Conservation (phyloP, 805 yeast genomes). For the Limtongia smithiae region DNA sequence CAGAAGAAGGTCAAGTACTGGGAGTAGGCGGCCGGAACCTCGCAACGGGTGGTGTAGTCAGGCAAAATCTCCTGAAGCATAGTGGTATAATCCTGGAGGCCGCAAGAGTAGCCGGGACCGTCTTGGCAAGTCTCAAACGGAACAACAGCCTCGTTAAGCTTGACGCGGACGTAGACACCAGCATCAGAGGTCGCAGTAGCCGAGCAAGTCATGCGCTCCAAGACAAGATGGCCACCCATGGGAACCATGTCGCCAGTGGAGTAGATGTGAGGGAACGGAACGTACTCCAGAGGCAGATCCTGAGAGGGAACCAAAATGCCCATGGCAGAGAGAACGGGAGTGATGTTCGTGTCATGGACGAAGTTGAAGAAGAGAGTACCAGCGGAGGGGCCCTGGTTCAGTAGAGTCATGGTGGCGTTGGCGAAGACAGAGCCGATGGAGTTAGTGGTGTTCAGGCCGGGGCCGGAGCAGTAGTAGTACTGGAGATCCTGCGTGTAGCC, state of each 20-base stretch:
- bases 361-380: constrained; percentile 46
- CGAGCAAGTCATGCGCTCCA: constrained; percentile 50
- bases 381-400: constrained; percentile 41
- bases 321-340: constrained; percentile 47
- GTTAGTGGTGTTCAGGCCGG: constrained; percentile 45
- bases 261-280: constrained; percentile 49
- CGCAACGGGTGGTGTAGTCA: constrained; percentile 21
- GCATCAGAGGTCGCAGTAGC: constrained; percentile 31
- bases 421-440: constrained; percentile 46
- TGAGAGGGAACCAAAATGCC: constrained; percentile 45
- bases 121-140: constrained; percentile 48
- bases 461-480: constrained; percentile 49
- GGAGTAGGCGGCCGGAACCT: constrained; percentile 27
- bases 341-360: constrained; percentile 56
- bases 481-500: constrained; percentile 44
- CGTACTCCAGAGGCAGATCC: constrained; percentile 44
- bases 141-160: constrained; percentile 53
- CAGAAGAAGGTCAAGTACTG: constrained; percentile 31
- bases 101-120: constrained; percentile 56
- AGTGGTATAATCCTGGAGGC: constrained; percentile 36
- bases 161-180: constrained; percentile 45
- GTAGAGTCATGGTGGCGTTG: constrained; percentile 47
- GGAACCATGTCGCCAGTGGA: constrained; percentile 51
- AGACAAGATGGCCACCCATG: constrained; percentile 53
- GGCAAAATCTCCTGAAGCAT: constrained; percentile 10